phyloP scores from a whole-genome alignment of 805 yeast genomes.

The Wickerhamiella shivajii region DNA sequence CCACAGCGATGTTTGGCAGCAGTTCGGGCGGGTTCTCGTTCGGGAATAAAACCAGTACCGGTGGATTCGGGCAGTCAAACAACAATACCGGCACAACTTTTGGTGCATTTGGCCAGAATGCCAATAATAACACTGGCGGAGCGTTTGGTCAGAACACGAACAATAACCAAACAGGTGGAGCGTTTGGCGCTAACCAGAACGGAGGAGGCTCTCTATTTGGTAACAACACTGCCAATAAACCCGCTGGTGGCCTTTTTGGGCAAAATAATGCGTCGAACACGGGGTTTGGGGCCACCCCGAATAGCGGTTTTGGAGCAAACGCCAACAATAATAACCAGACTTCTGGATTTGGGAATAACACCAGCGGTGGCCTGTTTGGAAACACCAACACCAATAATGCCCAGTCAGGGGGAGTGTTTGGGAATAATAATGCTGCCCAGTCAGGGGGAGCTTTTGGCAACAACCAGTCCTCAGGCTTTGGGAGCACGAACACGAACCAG shows the following conservation, averaged over 20 bases:
- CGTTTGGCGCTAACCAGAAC: constrained; percentile 9
- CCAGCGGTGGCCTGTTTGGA: constrained; percentile 18
- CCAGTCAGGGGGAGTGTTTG: constrained; percentile 4
- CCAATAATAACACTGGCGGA: constrained; percentile 10
- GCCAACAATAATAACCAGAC: constrained; percentile 21
- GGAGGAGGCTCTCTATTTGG: constrained; percentile 17
- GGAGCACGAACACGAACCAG: not conserved
- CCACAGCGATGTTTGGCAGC: no score
- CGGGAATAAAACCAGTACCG: constrained; percentile 7
- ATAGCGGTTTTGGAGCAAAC: constrained; percentile 21
- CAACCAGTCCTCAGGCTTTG: not conserved
- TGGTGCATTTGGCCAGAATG: constrained; percentile 10
- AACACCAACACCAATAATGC: constrained; percentile 16
- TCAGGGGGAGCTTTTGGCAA: constrained; percentile 5
- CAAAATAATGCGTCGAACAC: constrained; percentile 9
- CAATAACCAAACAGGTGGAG: constrained; percentile 3
- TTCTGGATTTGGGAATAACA: constrained; percentile 27
- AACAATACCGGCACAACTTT: constrained; percentile 13
- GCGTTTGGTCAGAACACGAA: constrained; percentile 1
- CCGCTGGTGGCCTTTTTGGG: constrained; percentile 11
- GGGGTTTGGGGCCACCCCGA: no score
- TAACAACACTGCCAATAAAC: constrained; percentile 15
- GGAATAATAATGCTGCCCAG: constrained; percentile 1
- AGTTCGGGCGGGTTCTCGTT: no score
- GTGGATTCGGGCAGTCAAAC: constrained; percentile 4